Evolutionary conservation across 1,284 basidiomycete species (phyloP).

Genomic region (Sporisorium graminicola): DNA sequence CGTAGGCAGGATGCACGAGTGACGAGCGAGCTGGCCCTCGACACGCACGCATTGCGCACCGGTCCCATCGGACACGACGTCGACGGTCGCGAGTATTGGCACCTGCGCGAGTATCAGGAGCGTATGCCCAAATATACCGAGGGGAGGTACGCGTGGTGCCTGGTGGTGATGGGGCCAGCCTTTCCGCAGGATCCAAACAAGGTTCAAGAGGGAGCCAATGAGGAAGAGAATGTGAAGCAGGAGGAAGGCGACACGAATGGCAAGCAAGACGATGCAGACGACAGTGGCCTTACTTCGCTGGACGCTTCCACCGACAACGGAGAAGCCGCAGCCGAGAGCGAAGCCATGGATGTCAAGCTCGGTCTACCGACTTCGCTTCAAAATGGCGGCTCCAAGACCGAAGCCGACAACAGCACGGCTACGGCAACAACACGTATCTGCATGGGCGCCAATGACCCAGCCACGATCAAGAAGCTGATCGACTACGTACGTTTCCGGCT

Average conservation of each 20-base stretch:
- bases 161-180: constrained; percentile 43
- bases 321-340: background rate
- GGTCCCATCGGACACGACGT: constrained; percentile 51
- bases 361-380: constrained; percentile 20
- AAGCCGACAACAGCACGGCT: background rate
- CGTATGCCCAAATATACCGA: constrained; percentile 51
- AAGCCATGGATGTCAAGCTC: constrained; percentile 4
- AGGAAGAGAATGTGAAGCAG: background rate
- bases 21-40: constrained; percentile 22
- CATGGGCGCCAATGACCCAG: constrained; percentile 53
- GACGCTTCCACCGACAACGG: constrained; percentile 19
- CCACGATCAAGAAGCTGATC: constrained; percentile 34
- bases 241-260: constrained; percentile 16
- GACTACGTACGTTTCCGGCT: constrained; percentile 37
- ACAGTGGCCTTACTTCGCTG: constrained; percentile 37
- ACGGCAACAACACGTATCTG: constrained; percentile 15
- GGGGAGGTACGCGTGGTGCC: constrained; percentile 54
- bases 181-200: constrained; percentile 26
- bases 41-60: constrained; percentile 48
- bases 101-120: constrained; percentile 57
- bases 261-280: constrained; percentile 16
- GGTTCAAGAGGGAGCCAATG: constrained; percentile 6
- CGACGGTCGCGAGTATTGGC: constrained; percentile 59
- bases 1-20: constrained; percentile 36
- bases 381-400: background rate